These are phyloP conservation scores for Aspergillus pseudotamarii DNA, from an alignment of 2,329 filamentous ascomycete genomes.

Conservation along the genomic window DNA sequence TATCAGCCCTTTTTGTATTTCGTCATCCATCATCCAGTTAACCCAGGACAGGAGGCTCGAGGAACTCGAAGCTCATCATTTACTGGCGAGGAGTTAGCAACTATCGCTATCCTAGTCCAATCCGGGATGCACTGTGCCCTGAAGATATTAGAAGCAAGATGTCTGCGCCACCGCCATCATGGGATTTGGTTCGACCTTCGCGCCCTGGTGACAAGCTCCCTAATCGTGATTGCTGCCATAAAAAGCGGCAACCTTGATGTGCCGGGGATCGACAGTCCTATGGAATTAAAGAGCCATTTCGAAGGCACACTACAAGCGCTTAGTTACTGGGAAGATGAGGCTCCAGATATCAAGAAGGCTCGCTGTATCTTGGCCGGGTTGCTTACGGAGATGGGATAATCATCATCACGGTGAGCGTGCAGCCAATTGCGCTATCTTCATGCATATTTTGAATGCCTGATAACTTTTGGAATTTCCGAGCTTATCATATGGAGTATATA, in stretches of 20 bases:
- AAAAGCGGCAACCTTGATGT: constrained; percentile 24
- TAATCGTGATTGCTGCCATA: constrained; percentile 27
- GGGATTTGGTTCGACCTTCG: constrained; percentile 33
- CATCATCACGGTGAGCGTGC: background rate
- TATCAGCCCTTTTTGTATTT: constrained; percentile 37
- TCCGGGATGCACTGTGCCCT: constrained; percentile 31
- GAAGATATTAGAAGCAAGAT: constrained; percentile 27
- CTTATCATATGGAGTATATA: background rate
- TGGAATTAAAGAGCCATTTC: constrained; percentile 3
- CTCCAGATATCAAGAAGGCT: constrained; percentile 11
- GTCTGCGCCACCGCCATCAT: constrained; percentile 33
- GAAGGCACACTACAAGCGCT: constrained; percentile 5
- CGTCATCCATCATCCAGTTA: constrained; percentile 22
- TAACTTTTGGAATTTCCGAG: background rate
- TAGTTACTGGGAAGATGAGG: constrained; percentile 10
- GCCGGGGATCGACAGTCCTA: constrained; percentile 5
- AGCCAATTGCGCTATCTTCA: background rate
- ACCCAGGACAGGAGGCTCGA: background rate
- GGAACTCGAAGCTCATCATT: background rate
- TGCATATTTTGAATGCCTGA: background rate
- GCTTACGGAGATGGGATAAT: background rate
- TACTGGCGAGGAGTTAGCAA: background rate
- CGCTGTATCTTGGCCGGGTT: constrained; percentile 13
- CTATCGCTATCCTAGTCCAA: background rate
- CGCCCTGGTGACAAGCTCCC: constrained; percentile 21